phyloP scores from a whole-genome alignment of 208 protist genomes.

The Trypanosoma brucei region DNA sequence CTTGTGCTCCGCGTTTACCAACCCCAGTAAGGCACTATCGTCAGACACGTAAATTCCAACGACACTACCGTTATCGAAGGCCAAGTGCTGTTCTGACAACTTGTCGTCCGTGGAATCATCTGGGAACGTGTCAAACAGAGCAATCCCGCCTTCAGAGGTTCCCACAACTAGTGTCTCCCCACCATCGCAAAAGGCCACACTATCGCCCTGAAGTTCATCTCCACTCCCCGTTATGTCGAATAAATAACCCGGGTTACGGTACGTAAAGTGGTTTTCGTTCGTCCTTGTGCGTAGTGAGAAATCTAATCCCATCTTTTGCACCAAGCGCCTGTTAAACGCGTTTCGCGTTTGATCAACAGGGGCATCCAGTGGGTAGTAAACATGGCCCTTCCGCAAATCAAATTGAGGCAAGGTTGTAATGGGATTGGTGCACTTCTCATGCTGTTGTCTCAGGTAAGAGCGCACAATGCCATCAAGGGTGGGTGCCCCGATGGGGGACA shows the following conservation, averaged over 20 bases:
- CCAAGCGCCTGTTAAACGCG: conserved; percentile 58
- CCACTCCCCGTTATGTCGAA: conserved; percentile 72
- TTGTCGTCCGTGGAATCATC: conserved; percentile 67
- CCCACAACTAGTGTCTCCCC: conserved; percentile 75
- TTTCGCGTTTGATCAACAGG: conserved; percentile 67
- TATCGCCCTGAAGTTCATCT: conserved; percentile 68
- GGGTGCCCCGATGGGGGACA: conserved; percentile 18
- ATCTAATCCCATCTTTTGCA: conserved; percentile 41
- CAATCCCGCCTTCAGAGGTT: conserved; percentile 73
- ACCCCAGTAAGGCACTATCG: conserved; percentile 48
- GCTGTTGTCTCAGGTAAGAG: conserved; percentile 80
- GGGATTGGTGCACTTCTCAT: conserved; percentile 71
- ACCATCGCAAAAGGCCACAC: conserved; percentile 74
- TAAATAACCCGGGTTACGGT: conserved; percentile 74
- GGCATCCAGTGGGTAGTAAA: conserved; percentile 54
- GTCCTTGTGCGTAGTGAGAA: conserved; percentile 44
- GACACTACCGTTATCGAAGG: conserved; percentile 79
- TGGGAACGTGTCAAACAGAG: conserved; percentile 79
- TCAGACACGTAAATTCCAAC: conserved; percentile 46
- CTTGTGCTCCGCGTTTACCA: conserved; percentile 35
- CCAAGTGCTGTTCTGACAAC: conserved; percentile 72
- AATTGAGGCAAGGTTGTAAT: conserved; percentile 88
- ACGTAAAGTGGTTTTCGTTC: conserved; percentile 62
- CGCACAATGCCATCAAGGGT: conserved; percentile 60
- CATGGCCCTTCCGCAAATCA: conserved; percentile 75